Conservation (phyloP, 495 filamentous ascomycete species). For the Annulohypoxylon nitens region DNA sequence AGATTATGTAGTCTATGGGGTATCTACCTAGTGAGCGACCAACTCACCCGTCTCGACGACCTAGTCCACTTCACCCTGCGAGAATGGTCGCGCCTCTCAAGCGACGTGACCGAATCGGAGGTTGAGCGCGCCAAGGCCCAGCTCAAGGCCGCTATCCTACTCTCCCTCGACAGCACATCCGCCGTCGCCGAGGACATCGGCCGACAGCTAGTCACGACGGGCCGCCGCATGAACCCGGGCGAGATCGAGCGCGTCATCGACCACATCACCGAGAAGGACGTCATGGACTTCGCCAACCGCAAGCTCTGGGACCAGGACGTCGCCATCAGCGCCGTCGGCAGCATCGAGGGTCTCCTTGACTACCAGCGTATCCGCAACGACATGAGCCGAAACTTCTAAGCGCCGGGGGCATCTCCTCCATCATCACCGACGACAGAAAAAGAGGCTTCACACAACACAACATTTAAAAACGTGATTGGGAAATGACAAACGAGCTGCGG, state of each 20-base stretch:
- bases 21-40: slow-evolving; percentile 97
- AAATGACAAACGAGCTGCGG: background rate
- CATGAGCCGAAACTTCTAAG: slow-evolving; percentile 83
- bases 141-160: slow-evolving; percentile 96
- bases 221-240: slow-evolving; percentile 87
- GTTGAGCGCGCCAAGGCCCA: slow-evolving; percentile 99
- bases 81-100: slow-evolving; percentile 94
- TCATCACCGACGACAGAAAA: background rate
- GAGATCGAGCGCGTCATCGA: slow-evolving; percentile 95
- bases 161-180: slow-evolving; percentile 97
- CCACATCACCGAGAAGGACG: slow-evolving; percentile 92
- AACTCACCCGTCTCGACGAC: slow-evolving; percentile 88
- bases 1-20: slow-evolving; percentile 84
- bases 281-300: slow-evolving; percentile 90
- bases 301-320: slow-evolving; percentile 98
- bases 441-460: background rate
- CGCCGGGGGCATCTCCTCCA: no score
- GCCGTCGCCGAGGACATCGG: slow-evolving; percentile 98
- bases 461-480: slow-evolving; percentile 25
- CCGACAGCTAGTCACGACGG: slow-evolving; percentile 97
- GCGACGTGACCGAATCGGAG: slow-evolving; percentile 87
- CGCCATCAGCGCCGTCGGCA: slow-evolving; percentile 90
- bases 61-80: slow-evolving; percentile 97
- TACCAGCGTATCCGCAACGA: slow-evolving; percentile 90
- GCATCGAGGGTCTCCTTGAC: slow-evolving; percentile 90